These are phyloP conservation scores for Eragrostis curvula DNA, from an alignment of 176 grass and related monocot genomes.

Conservation along the genomic window DNA sequence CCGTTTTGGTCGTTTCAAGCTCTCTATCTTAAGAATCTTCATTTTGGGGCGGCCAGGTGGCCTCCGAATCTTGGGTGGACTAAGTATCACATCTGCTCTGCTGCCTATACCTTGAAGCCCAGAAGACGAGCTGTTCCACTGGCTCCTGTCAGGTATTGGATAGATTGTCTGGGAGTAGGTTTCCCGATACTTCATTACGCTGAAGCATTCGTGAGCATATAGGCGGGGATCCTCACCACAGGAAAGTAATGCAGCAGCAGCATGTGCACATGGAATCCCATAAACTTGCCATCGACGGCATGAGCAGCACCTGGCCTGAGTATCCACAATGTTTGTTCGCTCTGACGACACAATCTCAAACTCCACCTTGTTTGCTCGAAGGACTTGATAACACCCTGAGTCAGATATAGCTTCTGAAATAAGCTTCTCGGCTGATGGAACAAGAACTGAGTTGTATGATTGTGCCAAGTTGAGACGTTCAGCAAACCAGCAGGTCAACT, in stretches of 20 bases:
- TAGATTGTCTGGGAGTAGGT: conserved; percentile 78
- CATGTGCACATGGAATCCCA: conserved; percentile 93
- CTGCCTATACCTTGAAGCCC: conserved; percentile 40
- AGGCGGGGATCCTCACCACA: conserved; percentile 84
- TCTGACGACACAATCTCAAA: conserved; percentile 98
- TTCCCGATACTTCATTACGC: conserved; percentile 76
- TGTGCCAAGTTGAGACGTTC: conserved; percentile 70
- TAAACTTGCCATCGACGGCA: conserved; percentile 95
- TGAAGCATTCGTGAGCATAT: conserved; percentile 86
- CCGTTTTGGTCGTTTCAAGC: conserved; percentile 88
- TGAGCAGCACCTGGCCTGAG: conserved; percentile 76
- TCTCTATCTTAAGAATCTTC: conserved; percentile 96
- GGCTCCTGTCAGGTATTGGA: conserved; percentile 72
- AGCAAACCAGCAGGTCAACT: conserved; percentile 78
- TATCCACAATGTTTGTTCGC: conserved; percentile 97
- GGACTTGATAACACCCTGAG: conserved; percentile 92
- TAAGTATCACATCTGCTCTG: conserved; percentile 69
- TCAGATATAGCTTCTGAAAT: conserved; percentile 88
- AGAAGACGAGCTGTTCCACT: conserved; percentile 58
- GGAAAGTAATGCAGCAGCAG: conserved; percentile 84
- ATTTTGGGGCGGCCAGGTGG: conserved; percentile 96
- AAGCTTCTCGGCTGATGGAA: conserved; percentile 86
- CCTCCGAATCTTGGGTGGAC: conserved; percentile 76
- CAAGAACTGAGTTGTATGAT: conserved; percentile 80
- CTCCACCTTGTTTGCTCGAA: conserved; percentile 97